These are phyloP conservation scores for Cercospora brassicicola DNA, from an alignment of 2,329 filamentous ascomycete species.

Conservation along the genomic window DNA sequence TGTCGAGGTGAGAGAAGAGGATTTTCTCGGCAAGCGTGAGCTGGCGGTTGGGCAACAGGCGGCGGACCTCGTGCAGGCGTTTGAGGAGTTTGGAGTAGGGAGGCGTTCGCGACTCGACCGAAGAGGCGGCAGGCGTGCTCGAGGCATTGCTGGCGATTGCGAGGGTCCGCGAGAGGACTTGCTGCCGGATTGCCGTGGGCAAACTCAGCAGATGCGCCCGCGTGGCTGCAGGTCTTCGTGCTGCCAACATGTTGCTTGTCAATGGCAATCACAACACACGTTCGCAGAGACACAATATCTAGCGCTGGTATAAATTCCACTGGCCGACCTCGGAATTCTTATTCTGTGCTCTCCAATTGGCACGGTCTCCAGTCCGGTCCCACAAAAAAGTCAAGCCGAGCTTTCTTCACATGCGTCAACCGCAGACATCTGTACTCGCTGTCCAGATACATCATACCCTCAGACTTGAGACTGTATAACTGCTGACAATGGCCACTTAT, in stretches of 20 bases:
- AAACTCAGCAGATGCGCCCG: conserved; percentile 21
- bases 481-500: conserved; percentile 57
- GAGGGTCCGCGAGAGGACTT: conserved; percentile 33
- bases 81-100: conserved; percentile 80
- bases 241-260: conserved; percentile 29
- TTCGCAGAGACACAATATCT: background rate
- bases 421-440: background rate
- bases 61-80: conserved; percentile 72
- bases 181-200: conserved; percentile 26
- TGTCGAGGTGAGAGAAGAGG: conserved; percentile 90
- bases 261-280: conserved; percentile 14
- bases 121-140: conserved; percentile 29
- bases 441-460: background rate
- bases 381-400: conserved; percentile 14
- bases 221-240: conserved; percentile 28
- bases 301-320: background rate
- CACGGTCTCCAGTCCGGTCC: background rate
- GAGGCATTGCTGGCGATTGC: conserved; percentile 34
- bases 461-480: background rate
- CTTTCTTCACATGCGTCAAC: conserved; percentile 1
- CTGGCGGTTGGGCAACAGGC: conserved; percentile 61
- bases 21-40: conserved; percentile 97
- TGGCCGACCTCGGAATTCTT: conserved; percentile 13
- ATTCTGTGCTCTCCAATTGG: conserved; percentile 7
- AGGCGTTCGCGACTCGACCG: conserved; percentile 61